phyloP scores from a whole-genome alignment of 495 filamentous ascomycete species.

The Xylaria longipes region DNA sequence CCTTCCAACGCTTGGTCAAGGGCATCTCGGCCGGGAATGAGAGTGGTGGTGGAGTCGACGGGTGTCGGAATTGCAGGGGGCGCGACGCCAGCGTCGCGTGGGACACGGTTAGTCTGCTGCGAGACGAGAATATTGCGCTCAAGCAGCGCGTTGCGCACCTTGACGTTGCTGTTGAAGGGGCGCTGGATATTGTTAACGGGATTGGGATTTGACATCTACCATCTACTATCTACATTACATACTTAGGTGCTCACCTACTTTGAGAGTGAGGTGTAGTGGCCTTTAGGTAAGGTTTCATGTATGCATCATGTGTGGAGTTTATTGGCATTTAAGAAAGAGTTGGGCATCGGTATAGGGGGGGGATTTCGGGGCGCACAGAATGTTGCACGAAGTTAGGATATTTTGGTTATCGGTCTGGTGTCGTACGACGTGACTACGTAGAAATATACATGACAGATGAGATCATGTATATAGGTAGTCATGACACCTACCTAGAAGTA shows the following conservation, averaged over 20 bases:
- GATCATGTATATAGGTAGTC: background rate
- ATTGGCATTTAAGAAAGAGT: background rate
- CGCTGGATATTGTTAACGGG: constrained; percentile 67
- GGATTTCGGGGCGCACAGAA: background rate
- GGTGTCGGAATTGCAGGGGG: constrained; percentile 67
- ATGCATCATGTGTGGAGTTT: background rate
- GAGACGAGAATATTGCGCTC: constrained; percentile 74
- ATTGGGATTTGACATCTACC: constrained; percentile 41
- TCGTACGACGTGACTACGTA: background rate
- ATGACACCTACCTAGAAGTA: background rate
- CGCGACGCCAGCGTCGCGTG: constrained; percentile 70
- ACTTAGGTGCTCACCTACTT: background rate
- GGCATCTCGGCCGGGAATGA: constrained; percentile 47
- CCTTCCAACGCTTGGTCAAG: constrained; percentile 60
- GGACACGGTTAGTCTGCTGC: constrained; percentile 71
- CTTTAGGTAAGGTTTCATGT: background rate
- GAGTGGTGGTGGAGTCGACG: constrained; percentile 28
- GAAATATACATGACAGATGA: background rate
- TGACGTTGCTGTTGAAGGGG: constrained; percentile 73
- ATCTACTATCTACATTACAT: too few species aligned
- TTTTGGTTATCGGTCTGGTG: background rate
- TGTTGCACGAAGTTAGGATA: background rate
- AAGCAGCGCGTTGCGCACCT: constrained; percentile 71
- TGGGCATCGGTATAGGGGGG: background rate
- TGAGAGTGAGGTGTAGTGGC: background rate